Evolutionary conservation across 2,329 filamentous ascomycete genomes (phyloP).

Genomic region (Fusarium dimerum): DNA sequence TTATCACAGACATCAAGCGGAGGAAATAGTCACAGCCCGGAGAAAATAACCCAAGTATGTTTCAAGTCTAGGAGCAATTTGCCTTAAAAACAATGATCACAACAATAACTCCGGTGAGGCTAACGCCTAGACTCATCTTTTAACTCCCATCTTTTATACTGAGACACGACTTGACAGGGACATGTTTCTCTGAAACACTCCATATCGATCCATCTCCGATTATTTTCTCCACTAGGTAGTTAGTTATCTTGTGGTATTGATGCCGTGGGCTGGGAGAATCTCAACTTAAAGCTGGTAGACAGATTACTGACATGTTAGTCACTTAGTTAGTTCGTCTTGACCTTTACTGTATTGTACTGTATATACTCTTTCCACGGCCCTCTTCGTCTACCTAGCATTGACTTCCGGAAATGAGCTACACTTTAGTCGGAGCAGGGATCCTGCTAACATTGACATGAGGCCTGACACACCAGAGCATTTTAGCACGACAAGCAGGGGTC

Average conservation of each 20-base stretch:
- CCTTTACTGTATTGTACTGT: background rate
- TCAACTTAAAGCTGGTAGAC: too few relatives aligned
- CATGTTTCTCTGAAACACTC: slow-evolving; percentile 23
- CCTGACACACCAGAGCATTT: slow-evolving; percentile 6
- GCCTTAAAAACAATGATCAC: background rate
- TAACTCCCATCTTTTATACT: too few relatives aligned
- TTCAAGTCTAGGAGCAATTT: background rate
- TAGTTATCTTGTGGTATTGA: background rate
- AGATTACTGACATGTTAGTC: too few relatives aligned
- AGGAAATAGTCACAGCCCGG: too few relatives aligned
- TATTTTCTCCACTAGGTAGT: background rate
- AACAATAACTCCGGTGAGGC: background rate
- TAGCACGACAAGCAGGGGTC: too few relatives aligned
- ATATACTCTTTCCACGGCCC: slow-evolving; percentile 4
- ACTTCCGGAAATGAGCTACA: slow-evolving; percentile 30
- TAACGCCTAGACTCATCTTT: background rate
- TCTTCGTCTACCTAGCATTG: slow-evolving; percentile 22
- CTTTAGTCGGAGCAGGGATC: slow-evolving; percentile 24
- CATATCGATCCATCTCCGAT: slow-evolving; percentile 19
- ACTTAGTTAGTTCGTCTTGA: too few relatives aligned
- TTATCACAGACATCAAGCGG: too few relatives aligned
- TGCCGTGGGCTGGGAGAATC: background rate
- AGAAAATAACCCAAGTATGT: background rate
- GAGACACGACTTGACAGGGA: too few relatives aligned
- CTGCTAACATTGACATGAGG: slow-evolving; percentile 31